A percentile compares a stretch with the other conserved stretches of the same genome.
Evolutionary conservation across 352 stramenopile genomes (phyloP).

Genomic region (Halophytophthora batemanensis): DNA sequence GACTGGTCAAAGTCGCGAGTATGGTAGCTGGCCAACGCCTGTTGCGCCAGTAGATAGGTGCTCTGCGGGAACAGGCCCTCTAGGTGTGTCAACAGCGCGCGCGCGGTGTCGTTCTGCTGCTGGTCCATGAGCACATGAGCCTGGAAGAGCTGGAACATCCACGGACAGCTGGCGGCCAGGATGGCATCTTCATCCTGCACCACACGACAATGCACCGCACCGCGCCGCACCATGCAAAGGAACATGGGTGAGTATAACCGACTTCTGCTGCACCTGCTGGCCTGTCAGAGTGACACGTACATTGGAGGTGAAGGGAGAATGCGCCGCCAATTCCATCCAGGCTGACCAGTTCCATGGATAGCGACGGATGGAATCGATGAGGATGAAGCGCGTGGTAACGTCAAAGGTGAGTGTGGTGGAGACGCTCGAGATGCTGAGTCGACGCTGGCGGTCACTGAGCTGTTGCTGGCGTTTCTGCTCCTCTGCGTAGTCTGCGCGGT

Average conservation of each 20-base stretch:
- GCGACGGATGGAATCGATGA: slow-evolving; percentile 63
- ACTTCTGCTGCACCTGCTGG: background rate
- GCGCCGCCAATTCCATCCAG: slow-evolving; percentile 92
- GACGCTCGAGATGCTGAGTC: slow-evolving; percentile 17
- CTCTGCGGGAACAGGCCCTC: slow-evolving; percentile 56
- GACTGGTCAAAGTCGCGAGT: slow-evolving; percentile 80
- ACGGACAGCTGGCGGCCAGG: slow-evolving; percentile 47
- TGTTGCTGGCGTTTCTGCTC: slow-evolving; percentile 42
- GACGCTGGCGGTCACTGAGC: background rate
- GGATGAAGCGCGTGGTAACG: slow-evolving; percentile 59
- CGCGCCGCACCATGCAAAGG: slow-evolving; percentile 9
- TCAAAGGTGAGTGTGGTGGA: slow-evolving; percentile 31
- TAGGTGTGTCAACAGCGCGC: slow-evolving; percentile 49
- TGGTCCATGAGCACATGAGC: slow-evolving; percentile 74
- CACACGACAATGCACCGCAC: background rate
- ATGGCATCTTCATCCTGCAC: slow-evolving; percentile 56
- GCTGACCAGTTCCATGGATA: slow-evolving; percentile 95
- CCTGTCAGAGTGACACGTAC: slow-evolving; percentile 5
- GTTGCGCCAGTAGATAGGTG: slow-evolving; percentile 72
- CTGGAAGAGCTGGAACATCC: slow-evolving; percentile 87
- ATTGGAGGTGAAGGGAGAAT: slow-evolving; percentile 61
- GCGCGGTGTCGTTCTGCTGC: slow-evolving; percentile 70
- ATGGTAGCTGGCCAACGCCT: slow-evolving; percentile 79
- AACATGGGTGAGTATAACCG: background rate
- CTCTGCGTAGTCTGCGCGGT: slow-evolving; percentile 27